These are phyloP conservation scores for Clitopilus passeckerianus DNA, from an alignment of 768 basidiomycete genomes.

Conservation along the genomic window DNA sequence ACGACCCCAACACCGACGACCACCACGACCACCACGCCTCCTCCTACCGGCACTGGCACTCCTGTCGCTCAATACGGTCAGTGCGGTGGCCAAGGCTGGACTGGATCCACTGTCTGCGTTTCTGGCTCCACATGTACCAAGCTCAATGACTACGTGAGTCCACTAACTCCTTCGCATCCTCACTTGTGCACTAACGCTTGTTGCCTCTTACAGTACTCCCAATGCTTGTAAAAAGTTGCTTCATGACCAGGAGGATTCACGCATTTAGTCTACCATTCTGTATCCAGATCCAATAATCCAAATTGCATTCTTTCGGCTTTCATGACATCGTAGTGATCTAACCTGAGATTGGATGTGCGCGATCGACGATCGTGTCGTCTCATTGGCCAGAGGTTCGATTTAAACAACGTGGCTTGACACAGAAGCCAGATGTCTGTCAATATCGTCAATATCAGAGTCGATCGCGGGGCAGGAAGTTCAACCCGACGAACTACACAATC, in stretches of 20 bases:
- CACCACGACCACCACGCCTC: constrained; percentile 12
- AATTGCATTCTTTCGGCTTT: too few species aligned
- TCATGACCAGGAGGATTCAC: background rate
- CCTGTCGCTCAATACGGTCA: constrained; percentile 36
- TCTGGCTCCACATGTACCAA: constrained; percentile 27
- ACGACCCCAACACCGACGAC: constrained; percentile 5
- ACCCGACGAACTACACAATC: too few species aligned
- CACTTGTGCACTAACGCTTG: background rate
- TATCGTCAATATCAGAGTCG: too few species aligned
- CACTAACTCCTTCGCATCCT: background rate
- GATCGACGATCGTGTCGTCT: too few species aligned
- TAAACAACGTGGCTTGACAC: too few species aligned
- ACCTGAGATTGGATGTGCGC: too few species aligned
- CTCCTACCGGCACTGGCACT: constrained; percentile 10
- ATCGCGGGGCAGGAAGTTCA: too few species aligned
- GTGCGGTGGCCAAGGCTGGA: constrained; percentile 34
- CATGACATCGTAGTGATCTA: too few species aligned
- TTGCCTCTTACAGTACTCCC: constrained; percentile 17
- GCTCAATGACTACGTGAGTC: constrained; percentile 28
- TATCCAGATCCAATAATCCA: too few species aligned
- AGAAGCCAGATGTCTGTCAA: too few species aligned
- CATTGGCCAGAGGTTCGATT: too few species aligned
- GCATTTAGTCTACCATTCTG: background rate
- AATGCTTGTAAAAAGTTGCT: constrained; percentile 13
- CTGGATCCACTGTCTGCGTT: constrained; percentile 30